phyloP scores from a whole-genome alignment of 768 basidiomycete species.

The Suillus tomentosus region DNA sequence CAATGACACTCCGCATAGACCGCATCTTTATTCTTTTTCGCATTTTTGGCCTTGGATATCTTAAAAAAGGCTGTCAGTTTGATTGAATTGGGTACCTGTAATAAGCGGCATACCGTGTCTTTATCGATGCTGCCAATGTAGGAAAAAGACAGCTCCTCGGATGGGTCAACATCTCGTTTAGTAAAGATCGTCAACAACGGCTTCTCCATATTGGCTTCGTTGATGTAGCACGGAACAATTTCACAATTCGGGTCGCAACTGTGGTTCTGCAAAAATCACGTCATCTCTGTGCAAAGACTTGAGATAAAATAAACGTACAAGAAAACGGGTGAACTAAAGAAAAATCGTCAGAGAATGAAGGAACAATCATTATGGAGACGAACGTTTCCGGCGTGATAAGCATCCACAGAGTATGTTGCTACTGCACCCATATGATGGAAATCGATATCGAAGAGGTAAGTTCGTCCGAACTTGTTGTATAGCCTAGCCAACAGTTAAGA shows the following conservation, averaged over 20 bases:
- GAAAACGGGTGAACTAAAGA: slow-evolving; percentile 83
- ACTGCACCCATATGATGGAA: slow-evolving; percentile 61
- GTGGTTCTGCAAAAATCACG: slow-evolving; percentile 63
- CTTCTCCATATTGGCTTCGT: slow-evolving; percentile 72
- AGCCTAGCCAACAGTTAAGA: slow-evolving; percentile 41
- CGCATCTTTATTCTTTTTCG: slow-evolving; percentile 35
- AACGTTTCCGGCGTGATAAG: slow-evolving; percentile 87
- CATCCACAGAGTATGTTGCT: slow-evolving; percentile 68
- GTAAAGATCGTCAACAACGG: slow-evolving; percentile 73
- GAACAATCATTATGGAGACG: slow-evolving; percentile 29
- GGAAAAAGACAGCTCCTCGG: slow-evolving; percentile 77
- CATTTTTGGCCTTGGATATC: neutral
- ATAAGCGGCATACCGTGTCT: slow-evolving; percentile 16
- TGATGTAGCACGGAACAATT: slow-evolving; percentile 74
- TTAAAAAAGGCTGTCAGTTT: slow-evolving; percentile 6
- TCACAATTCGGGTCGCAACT: slow-evolving; percentile 86
- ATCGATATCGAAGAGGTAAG: slow-evolving; percentile 84
- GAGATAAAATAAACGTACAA: slow-evolving; percentile 50
- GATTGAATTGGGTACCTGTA: neutral
- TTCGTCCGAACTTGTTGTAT: slow-evolving; percentile 75
- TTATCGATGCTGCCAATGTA: slow-evolving; percentile 62
- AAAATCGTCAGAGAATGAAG: slow-evolving; percentile 6
- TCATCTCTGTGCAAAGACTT: neutral
- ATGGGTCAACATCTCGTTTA: slow-evolving; percentile 56
- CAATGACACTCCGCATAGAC: slow-evolving; percentile 54